Conservation (phyloP, 345 rosid genomes). For the Arabidopsis thaliana region DNA sequence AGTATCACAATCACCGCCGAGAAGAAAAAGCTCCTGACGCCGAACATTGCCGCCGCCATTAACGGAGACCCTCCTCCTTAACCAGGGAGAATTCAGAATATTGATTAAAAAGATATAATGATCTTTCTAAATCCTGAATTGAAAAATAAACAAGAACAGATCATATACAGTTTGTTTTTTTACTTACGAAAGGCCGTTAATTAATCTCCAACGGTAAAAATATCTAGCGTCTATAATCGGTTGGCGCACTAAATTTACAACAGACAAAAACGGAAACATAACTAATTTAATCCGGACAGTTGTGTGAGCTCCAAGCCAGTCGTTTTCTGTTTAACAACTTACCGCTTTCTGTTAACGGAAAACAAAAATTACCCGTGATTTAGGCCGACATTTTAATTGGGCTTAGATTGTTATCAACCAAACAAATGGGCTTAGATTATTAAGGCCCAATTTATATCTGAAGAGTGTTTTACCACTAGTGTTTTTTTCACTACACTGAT, state of each 20-base stretch:
- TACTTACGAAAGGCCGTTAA: conserved; percentile 12
- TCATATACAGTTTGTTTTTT: conserved; percentile 7
- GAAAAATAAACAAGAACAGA: background rate
- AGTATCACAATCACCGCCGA: conserved; percentile 29
- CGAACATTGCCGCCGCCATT: conserved; percentile 31
- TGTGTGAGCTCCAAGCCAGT: conserved; percentile 21
- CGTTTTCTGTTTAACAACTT: conserved; percentile 20
- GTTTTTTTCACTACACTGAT: background rate
- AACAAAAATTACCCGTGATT: background rate
- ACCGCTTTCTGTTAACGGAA: background rate
- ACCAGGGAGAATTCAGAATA: conserved; percentile 35
- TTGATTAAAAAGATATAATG: background rate
- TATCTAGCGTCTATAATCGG: background rate
- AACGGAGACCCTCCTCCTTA: conserved; percentile 18
- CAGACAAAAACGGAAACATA: conserved; percentile 1
- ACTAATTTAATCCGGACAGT: conserved; percentile 7
- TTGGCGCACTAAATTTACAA: conserved; percentile 18
- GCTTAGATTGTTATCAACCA: no score
- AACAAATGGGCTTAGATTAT: conserved; percentile 7
- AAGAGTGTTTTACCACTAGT: background rate
- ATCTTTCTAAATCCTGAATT: conserved; percentile 35
- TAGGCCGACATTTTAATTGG: background rate
- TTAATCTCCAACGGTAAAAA: conserved; percentile 11
- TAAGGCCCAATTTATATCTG: background rate
- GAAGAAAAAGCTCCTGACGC: conserved; percentile 22